A percentile compares a stretch with the other conserved stretches of the same genome.
phyloP scores from a whole-genome alignment of 306 rosid genomes.

The Sechiopsis laciniata region DNA sequence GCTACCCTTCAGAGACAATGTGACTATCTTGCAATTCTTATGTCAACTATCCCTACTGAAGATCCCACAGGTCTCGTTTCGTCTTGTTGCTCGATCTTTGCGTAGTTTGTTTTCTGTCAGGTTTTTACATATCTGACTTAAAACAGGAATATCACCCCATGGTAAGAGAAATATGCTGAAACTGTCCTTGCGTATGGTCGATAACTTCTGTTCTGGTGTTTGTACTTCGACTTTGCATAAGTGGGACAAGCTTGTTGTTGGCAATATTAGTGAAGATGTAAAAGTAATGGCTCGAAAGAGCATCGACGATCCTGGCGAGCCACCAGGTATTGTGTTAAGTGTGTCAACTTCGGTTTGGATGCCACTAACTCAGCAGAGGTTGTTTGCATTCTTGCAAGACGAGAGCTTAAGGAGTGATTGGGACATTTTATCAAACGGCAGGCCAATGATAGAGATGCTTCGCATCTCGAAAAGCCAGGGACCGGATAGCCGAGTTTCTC shows the following conservation, averaged over 20 bases:
- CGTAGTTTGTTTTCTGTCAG: background rate
- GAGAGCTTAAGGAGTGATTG: conserved; percentile 51
- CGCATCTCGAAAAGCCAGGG: conserved; percentile 50
- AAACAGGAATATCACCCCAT: conserved; percentile 35
- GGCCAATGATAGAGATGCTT: conserved; percentile 51
- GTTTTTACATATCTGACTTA: conserved; percentile 23
- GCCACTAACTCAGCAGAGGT: conserved; percentile 43
- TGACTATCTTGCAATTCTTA: conserved; percentile 47
- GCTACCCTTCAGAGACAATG: conserved; percentile 75
- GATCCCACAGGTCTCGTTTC: conserved; percentile 44
- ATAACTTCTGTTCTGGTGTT: conserved; percentile 63
- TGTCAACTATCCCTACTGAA: conserved; percentile 42
- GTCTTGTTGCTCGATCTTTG: conserved; percentile 8
- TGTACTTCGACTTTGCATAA: conserved; percentile 43
- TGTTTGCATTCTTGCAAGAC: conserved; percentile 59
- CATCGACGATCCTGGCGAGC: conserved; percentile 49
- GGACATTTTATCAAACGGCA: conserved; percentile 53
- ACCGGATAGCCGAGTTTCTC: conserved; percentile 52
- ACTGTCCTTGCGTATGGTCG: conserved; percentile 67
- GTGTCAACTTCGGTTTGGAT: conserved; percentile 79
- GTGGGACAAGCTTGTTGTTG: conserved; percentile 53
- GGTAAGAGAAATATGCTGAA: conserved; percentile 55
- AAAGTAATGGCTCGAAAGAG: conserved; percentile 52
- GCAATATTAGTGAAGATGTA: conserved; percentile 41
- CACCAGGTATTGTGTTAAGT: conserved; percentile 53